Conservation (phyloP, 495 filamentous ascomycete genomes). For the Neurospora sp. region DNA sequence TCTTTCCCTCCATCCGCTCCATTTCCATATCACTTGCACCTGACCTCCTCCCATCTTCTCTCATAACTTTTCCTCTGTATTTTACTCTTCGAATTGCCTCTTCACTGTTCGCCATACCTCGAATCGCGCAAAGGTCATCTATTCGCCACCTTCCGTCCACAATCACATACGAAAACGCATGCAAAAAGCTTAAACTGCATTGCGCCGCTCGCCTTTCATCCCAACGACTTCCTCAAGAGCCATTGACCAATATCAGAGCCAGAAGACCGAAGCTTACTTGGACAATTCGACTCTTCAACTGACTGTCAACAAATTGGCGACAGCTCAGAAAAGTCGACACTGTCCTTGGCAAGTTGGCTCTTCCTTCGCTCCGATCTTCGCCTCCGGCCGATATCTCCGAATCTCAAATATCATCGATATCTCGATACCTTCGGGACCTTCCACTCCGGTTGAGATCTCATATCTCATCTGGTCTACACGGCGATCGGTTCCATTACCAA, state of each 20-base stretch:
- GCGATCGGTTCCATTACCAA: background rate
- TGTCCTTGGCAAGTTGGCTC: background rate
- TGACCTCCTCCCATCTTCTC: background rate
- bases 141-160: background rate
- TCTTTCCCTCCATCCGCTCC: background rate
- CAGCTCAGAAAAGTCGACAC: background rate
- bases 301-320: background rate
- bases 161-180: background rate
- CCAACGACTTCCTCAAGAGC: background rate
- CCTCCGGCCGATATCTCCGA: background rate
- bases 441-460: background rate
- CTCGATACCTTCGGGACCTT: background rate
- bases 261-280: background rate
- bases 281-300: background rate
- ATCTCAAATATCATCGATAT: background rate
- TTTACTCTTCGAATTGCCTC: background rate
- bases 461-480: background rate
- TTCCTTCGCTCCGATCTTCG: background rate
- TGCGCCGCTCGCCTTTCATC: background rate
- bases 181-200: background rate
- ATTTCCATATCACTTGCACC: background rate
- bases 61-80: background rate
- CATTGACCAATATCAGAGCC: background rate
- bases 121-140: background rate
- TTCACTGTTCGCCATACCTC: background rate